Evolutionary conservation across 108 stramenopile genomes (phyloP).

Genomic region (Nitzschia sp.): DNA sequence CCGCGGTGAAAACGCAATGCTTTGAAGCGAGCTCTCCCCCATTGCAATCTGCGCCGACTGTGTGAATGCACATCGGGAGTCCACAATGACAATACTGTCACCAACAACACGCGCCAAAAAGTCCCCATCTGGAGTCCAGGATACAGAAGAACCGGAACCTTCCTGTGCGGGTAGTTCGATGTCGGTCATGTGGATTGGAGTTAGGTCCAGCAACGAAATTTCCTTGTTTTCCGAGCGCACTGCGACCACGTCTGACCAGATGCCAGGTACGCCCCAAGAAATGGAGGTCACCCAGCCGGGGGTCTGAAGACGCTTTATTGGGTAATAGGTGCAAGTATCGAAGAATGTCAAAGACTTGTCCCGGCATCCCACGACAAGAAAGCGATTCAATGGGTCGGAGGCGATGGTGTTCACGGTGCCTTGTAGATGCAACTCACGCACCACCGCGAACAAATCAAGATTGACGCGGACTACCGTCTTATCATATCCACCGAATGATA

Average conservation of each 20-base stretch:
- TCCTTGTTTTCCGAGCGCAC: slow-evolving; percentile 16
- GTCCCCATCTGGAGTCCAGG: slow-evolving; percentile 31
- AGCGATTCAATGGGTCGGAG: slow-evolving; percentile 31
- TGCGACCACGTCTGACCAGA: slow-evolving; percentile 21
- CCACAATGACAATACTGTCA: slow-evolving; percentile 6
- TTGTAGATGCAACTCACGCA: slow-evolving; percentile 31
- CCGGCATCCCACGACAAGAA: slow-evolving; percentile 32
- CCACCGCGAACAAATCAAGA: slow-evolving; percentile 12
- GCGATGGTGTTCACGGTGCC: slow-evolving; percentile 36
- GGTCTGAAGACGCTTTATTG: slow-evolving; percentile 32
- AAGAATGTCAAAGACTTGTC: slow-evolving; percentile 28
- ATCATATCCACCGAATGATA: slow-evolving; percentile 41
- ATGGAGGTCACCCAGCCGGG: slow-evolving; percentile 38
- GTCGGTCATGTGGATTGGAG: slow-evolving; percentile 21
- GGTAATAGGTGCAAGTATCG: slow-evolving; percentile 36
- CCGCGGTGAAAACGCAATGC: slow-evolving; percentile 20
- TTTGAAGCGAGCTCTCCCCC: not conserved
- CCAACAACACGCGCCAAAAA: slow-evolving; percentile 19
- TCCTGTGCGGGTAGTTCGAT: not conserved
- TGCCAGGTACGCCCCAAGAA: slow-evolving; percentile 28
- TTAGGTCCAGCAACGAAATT: slow-evolving; percentile 27
- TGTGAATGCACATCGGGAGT: slow-evolving; percentile 13
- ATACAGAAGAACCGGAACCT: slow-evolving; percentile 14
- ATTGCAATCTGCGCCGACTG: not conserved
- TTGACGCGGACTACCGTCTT: slow-evolving; percentile 30